Evolutionary conservation across 768 basidiomycete species (phyloP).

Genomic region (Stropharia rugosoannulata): DNA sequence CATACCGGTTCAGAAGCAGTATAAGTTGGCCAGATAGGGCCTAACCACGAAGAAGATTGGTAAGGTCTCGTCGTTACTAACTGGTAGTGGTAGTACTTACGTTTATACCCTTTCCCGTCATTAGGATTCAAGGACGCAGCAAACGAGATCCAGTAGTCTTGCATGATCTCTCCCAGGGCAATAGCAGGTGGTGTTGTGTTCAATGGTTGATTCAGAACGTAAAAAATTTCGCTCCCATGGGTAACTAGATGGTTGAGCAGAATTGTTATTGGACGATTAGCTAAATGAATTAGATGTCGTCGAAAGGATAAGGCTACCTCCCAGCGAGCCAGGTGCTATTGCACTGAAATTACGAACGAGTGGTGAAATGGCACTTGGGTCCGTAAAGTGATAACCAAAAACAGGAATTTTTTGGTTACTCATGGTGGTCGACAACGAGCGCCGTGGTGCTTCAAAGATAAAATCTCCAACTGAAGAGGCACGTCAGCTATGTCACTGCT

Average conservation of each 20-base stretch:
- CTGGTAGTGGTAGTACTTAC: conserved; percentile 12
- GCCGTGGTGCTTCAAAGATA: conserved; percentile 11
- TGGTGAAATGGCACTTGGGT: conserved; percentile 14
- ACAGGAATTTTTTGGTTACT: conserved; percentile 23
- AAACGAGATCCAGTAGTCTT: conserved; percentile 41
- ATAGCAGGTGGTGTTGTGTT: conserved; percentile 14
- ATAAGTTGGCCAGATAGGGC: conserved; percentile 27
- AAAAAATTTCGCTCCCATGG: conserved; percentile 30
- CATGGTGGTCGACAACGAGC: conserved; percentile 2
- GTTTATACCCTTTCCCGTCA: conserved; percentile 26
- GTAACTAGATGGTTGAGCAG: conserved; percentile 16
- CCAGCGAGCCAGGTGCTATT: conserved; percentile 15
- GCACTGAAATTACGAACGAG: conserved; percentile 11
- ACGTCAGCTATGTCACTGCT: no score
- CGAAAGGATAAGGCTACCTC: conserved; percentile 19
- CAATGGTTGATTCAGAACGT: conserved; percentile 25
- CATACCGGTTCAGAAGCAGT: conserved; percentile 20
- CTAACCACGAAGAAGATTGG: neutral
- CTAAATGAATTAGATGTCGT: neutral
- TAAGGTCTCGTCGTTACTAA: neutral
- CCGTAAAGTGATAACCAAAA: conserved; percentile 39
- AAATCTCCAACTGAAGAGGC: no score
- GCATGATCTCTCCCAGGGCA: conserved; percentile 24
- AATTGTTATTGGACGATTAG: no score
- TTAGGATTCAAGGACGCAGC: conserved; percentile 31